phyloP scores from a whole-genome alignment of 2,329 filamentous ascomycete genomes.

The Talaromyces sp. region DNA sequence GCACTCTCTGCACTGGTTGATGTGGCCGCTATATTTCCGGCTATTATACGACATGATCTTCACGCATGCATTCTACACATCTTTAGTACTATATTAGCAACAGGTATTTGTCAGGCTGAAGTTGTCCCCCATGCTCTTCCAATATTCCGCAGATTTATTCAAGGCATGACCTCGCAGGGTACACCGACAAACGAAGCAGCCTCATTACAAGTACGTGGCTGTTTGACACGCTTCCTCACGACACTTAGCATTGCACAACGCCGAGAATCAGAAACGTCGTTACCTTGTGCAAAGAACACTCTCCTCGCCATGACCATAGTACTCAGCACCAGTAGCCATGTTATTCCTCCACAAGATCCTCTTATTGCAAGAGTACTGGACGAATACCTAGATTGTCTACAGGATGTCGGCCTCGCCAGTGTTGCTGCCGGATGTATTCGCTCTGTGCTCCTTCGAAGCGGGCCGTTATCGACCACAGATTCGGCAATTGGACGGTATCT shows the following conservation, averaged over 20 bases:
- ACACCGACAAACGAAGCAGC: constrained; percentile 41
- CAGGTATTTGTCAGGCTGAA: constrained; percentile 77
- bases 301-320: constrained; percentile 85
- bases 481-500: constrained; percentile 71
- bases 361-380: constrained; percentile 71
- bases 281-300: constrained; percentile 89
- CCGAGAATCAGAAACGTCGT: constrained; percentile 63
- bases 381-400: constrained; percentile 79
- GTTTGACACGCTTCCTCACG: constrained; percentile 74
- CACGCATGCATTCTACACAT: constrained; percentile 97
- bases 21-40: constrained; percentile 90
- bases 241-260: constrained; percentile 56
- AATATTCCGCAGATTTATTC: constrained; percentile 86
- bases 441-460: constrained; percentile 69
- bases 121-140: constrained; percentile 88
- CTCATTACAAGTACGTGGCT: constrained; percentile 74
- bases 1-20: constrained; percentile 87
- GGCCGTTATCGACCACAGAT: constrained; percentile 60
- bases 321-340: constrained; percentile 73
- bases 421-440: constrained; percentile 88
- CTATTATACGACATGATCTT: constrained; percentile 92
- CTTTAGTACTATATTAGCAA: constrained; percentile 87
- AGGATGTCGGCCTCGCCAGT: constrained; percentile 60
- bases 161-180: constrained; percentile 58
- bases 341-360: constrained; percentile 70